These are phyloP conservation scores for Brassica rapa DNA, from an alignment of 345 rosid genomes.

Conservation along the genomic window DNA sequence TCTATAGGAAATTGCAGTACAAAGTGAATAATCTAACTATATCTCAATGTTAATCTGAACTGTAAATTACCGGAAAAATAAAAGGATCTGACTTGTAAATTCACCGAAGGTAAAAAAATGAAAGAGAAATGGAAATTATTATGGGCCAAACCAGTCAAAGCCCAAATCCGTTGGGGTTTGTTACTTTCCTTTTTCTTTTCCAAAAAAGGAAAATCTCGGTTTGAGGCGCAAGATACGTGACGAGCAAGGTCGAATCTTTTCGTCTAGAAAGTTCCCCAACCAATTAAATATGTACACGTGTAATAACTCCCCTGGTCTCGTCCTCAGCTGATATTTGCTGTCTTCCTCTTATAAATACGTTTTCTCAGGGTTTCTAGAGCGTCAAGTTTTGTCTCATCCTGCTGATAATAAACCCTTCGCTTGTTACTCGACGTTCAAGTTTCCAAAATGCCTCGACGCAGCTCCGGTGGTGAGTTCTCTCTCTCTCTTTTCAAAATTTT, in stretches of 20 bases:
- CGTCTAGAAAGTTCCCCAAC: slow-evolving; percentile 16
- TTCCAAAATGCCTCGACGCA: slow-evolving; percentile 30
- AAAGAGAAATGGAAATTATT: neutral
- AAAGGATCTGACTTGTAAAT: neutral
- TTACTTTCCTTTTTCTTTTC: neutral
- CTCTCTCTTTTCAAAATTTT: neutral
- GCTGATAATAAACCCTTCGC: neutral
- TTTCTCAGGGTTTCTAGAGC: neutral
- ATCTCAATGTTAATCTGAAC: neutral
- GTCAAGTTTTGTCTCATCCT: neutral
- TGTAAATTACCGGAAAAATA: neutral
- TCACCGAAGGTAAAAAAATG: neutral
- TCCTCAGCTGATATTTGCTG: neutral
- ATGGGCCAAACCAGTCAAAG: slow-evolving; percentile 18
- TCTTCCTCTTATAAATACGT: neutral
- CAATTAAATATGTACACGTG: neutral
- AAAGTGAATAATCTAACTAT: neutral
- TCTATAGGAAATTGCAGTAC: neutral
- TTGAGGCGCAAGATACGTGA: slow-evolving; percentile 25
- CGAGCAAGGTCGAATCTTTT: slow-evolving; percentile 5
- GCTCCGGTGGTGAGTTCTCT: slow-evolving; percentile 26
- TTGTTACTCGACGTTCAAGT: neutral
- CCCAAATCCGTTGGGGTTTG: neutral
- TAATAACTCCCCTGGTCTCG: neutral
- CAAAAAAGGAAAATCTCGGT: neutral